A percentile compares a stretch with the other conserved stretches of the same genome.
Conservation (phyloP, 1,139 yeast species). For the Blastobotrys arbuscula region DNA sequence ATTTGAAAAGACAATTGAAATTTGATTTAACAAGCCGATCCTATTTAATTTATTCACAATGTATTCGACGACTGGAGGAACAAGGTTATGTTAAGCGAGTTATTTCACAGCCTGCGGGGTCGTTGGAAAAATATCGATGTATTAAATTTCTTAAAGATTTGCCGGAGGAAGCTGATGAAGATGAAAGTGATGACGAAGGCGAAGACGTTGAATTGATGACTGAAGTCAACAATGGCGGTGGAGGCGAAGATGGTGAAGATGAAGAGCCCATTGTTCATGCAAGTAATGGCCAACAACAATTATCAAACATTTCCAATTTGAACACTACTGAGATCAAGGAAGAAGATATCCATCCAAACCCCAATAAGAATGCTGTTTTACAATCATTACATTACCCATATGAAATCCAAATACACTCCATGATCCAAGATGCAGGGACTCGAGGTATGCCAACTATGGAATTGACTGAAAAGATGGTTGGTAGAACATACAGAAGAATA, state of each 20-base stretch:
- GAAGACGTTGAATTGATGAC: constrained; percentile 15
- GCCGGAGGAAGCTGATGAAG: constrained; percentile 32
- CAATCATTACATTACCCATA: constrained; percentile 56
- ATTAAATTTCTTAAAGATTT: constrained; percentile 53
- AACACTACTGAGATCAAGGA: constrained; percentile 18
- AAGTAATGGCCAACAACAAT: not conserved
- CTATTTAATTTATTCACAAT: constrained; percentile 47
- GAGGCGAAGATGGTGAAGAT: constrained; percentile 18
- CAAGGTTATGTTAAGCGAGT: constrained; percentile 55
- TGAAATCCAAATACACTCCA: constrained; percentile 54
- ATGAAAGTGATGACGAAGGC: constrained; percentile 31
- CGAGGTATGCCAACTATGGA: constrained; percentile 57
- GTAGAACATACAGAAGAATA: constrained; percentile 47
- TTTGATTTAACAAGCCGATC: constrained; percentile 44
- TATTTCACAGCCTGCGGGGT: constrained; percentile 48
- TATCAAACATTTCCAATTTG: not conserved
- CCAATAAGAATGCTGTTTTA: constrained; percentile 11
- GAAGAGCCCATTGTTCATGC: constrained; percentile 14
- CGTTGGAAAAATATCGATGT: constrained; percentile 48
- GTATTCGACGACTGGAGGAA: constrained; percentile 46
- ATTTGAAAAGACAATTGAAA: constrained; percentile 57
- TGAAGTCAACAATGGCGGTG: constrained; percentile 26
- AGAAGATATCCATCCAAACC: constrained; percentile 15
- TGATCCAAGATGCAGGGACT: constrained; percentile 38
- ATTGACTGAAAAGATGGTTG: constrained; percentile 46